Base-by-base conservation (phyloP, 139 green algal genomes). In the Penium margaritaceum region DNA sequence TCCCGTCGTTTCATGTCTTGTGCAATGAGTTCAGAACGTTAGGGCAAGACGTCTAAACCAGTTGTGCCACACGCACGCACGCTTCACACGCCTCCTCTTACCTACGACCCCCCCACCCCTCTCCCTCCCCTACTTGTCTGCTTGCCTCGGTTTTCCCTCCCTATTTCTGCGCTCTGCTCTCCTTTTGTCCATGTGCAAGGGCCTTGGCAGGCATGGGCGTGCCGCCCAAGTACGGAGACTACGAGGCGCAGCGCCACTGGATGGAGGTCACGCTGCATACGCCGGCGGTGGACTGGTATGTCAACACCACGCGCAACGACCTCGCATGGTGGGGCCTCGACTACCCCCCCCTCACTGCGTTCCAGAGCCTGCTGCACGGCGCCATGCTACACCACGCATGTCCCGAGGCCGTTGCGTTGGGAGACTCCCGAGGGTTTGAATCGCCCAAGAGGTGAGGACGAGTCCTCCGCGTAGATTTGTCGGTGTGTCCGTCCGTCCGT, bases 181-280 rank as follows among this genome's bases (percentile, higher is more conserved):
- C n/a, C n/a, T n/a, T 12, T 21, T 61, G 14, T 60, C 27, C 63
- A 80, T n/a, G n/a, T n/a, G n/a, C n/a, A n/a, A n/a, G n/a, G n/a
- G n/a, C n/a, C n/a, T n/a, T n/a, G n/a, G n/a, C n/a, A n/a, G 91
- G 92, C 5, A 51, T 73, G 17, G 73, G 60, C 0, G 84, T 63
- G 2, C 83, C 90, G 1, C 94, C 94, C 7, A 90, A 85, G 39
- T 97, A 86, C 81, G 94, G 94, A 0, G 94, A 99, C 76, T 98
- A 97, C 72, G 94, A 99, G 69, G 94, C 94, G 5, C 94, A 99
- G 82, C 81, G 94, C 0, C 94, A 99, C 73, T 99, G 94, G 94
- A 99, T 99, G 94, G 94, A 98, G 83, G 61, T 98, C 7, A 92
- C 94, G 0, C 30, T 91, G 0, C 83, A 95, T 61, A 34, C 90